These are phyloP conservation scores for Macrocybe gigantea DNA, from an alignment of 768 basidiomycete genomes.

Conservation along the genomic window DNA sequence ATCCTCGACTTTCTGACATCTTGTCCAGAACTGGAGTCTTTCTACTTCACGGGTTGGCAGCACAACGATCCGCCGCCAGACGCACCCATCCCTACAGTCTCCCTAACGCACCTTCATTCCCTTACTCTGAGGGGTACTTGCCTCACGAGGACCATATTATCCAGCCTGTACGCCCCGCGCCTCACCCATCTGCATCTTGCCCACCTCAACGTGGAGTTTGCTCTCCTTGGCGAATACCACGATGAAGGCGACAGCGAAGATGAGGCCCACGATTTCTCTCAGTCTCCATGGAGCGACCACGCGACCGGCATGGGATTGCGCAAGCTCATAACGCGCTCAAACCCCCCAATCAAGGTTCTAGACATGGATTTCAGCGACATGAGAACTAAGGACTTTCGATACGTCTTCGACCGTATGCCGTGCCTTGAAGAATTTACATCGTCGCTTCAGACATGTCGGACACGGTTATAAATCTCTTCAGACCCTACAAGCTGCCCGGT, in stretches of 20 bases:
- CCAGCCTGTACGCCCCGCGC: slow-evolving; percentile 54
- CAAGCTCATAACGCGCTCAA: slow-evolving; percentile 50
- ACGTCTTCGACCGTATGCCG: slow-evolving; percentile 53
- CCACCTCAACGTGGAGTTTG: slow-evolving; percentile 61
- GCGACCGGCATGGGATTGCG: slow-evolving; percentile 80
- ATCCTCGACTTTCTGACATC: slow-evolving; percentile 56
- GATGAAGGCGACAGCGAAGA: slow-evolving; percentile 73
- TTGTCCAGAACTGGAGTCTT: slow-evolving; percentile 56
- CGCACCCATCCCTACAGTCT: slow-evolving; percentile 33
- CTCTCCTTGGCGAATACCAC: slow-evolving; percentile 25
- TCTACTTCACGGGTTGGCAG: slow-evolving; percentile 51
- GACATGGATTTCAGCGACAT: slow-evolving; percentile 82
- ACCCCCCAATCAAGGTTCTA: slow-evolving; percentile 58
- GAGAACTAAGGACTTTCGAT: slow-evolving; percentile 76
- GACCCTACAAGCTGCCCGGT: slow-evolving; percentile 25
- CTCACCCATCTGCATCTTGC: slow-evolving; percentile 58
- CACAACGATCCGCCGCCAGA: slow-evolving; percentile 32
- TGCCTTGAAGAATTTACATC: slow-evolving; percentile 62
- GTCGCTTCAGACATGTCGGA: slow-evolving; percentile 81
- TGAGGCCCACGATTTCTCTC: slow-evolving; percentile 68
- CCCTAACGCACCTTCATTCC: slow-evolving; percentile 53
- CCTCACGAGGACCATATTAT: slow-evolving; percentile 59
- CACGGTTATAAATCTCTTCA: slow-evolving; percentile 56
- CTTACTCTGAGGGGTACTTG: slow-evolving; percentile 55
- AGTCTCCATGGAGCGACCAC: slow-evolving; percentile 70